Conservation (phyloP, 306 rosid species). For the Quercus gilva region DNA sequence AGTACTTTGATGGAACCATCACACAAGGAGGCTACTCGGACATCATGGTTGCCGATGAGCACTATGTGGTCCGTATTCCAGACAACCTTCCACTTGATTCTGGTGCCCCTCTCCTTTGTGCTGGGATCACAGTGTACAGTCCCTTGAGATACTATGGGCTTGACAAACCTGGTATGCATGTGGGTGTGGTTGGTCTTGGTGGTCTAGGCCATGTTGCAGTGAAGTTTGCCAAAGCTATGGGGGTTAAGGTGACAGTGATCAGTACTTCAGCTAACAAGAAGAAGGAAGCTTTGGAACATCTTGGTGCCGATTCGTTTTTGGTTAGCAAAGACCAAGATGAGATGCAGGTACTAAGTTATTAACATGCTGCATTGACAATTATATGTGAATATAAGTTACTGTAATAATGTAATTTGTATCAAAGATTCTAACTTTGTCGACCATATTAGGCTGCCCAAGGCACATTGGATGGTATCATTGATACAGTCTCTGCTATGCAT, state of each 20-base stretch:
- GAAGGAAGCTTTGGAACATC: slow-evolving; percentile 18
- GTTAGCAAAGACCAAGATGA: slow-evolving; percentile 13
- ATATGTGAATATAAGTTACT: too few species aligned
- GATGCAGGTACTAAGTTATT: slow-evolving; percentile 6
- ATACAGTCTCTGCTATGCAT: slow-evolving; percentile 45
- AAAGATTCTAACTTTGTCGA: not conserved
- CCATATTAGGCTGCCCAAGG: slow-evolving; percentile 9
- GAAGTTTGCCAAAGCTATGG: slow-evolving; percentile 31
- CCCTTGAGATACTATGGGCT: slow-evolving; percentile 21
- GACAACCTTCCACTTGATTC: slow-evolving; percentile 17
- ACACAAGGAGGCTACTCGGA: slow-evolving; percentile 33
- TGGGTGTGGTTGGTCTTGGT: slow-evolving; percentile 33
- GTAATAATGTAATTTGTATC: too few species aligned
- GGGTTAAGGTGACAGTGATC: slow-evolving; percentile 25
- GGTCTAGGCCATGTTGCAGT: slow-evolving; percentile 32
- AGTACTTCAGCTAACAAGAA: slow-evolving; percentile 19
- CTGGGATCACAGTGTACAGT: slow-evolving; percentile 33
- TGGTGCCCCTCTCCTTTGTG: slow-evolving; percentile 30
- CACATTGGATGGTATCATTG: slow-evolving; percentile 56
- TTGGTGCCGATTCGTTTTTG: slow-evolving; percentile 32
- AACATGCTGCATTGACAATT: not conserved
- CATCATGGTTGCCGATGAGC: slow-evolving; percentile 21
- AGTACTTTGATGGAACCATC: slow-evolving; percentile 14
- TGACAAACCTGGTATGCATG: slow-evolving; percentile 3
- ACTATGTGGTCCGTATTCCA: not conserved